Base-by-base conservation (phyloP, 2,329 filamentous ascomycete genomes). In the Diaporthe australafricana region DNA sequence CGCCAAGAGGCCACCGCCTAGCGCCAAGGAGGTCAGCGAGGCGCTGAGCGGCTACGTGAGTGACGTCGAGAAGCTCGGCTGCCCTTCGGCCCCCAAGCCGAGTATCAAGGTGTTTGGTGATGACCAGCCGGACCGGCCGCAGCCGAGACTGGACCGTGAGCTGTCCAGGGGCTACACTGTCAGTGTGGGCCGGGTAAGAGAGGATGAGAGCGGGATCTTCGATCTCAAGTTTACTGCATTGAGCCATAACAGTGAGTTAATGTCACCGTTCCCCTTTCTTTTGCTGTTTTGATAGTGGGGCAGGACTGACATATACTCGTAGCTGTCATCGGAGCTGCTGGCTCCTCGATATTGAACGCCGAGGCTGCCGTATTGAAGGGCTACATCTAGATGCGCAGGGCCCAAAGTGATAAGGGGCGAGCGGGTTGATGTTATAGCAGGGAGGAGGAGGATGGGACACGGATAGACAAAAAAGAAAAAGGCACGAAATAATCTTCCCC, bases 211-310 rank as follows among this genome's bases (percentile, higher is more conserved):
- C 74, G 94, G 94, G 25, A 92, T 98, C 75, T 98, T 98, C 78
- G 96, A 98, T 80, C 89, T 98, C 80, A 95, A 97, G 82, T 98
- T 98, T 82, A 95, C 96, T 74, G 94, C 95, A 30, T 85, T 98
- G 77, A 98, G 94, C 80, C 96, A 98, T 76, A 90, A 90, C 77
- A 91, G 87, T 89, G 79, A 83, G 87, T 85, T 14, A 65, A 25
- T 25, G 22, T 30, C n/a, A 30, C 16, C n/a, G 6, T 1, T 17
- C 32, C 40, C 40, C 47, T 65, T 3, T 52, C 16, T 40, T 27
- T 17, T 25, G 35, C 32, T 27, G 25, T 11, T 12, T 27, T 38
- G 11, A 20, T 40, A 47, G 40, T 69, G 72, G 56, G 56, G 68
- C 38, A 30, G 42, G 17, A 66, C 78, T 81, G 68, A 78, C 70